Evolutionary conservation across 2,329 filamentous ascomycete genomes (phyloP).

Genomic region (Colletotrichum lini): DNA sequence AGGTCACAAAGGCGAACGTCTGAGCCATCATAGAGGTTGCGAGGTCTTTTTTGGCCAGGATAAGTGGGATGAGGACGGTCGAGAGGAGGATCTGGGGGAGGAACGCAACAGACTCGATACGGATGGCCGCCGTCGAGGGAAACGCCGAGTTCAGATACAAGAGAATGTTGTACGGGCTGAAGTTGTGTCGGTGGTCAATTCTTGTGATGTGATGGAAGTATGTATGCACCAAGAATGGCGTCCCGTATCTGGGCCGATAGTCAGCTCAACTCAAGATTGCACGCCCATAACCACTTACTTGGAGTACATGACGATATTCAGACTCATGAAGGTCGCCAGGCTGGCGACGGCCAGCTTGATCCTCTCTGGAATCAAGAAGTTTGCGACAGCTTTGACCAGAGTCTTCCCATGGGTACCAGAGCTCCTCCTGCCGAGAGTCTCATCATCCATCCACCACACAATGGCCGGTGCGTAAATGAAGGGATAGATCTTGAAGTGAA

Average conservation of each 20-base stretch:
- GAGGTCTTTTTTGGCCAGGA: conserved; percentile 85
- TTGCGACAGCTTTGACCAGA: conserved; percentile 45
- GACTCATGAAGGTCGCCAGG: conserved; percentile 77
- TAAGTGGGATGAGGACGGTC: conserved; percentile 80
- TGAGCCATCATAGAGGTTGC: conserved; percentile 91
- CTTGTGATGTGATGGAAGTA: conserved; percentile 94
- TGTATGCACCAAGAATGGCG: conserved; percentile 88
- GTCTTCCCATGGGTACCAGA: conserved; percentile 37
- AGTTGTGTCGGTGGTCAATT: conserved; percentile 98
- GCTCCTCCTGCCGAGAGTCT: conserved; percentile 53
- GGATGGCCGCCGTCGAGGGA: conserved; percentile 56
- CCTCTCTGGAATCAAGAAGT: conserved; percentile 69
- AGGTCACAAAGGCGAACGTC: conserved; percentile 96
- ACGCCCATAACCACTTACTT: conserved; percentile 64
- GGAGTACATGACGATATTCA: conserved; percentile 86
- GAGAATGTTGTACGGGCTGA: conserved; percentile 94
- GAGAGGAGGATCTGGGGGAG: conserved; percentile 88
- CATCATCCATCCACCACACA: conserved; percentile 82
- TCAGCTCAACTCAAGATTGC: neutral
- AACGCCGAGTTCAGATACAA: conserved; percentile 87
- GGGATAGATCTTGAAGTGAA: conserved; percentile 99
- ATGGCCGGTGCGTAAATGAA: conserved; percentile 93
- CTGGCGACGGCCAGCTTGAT: conserved; percentile 74
- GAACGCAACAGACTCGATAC: conserved; percentile 87
- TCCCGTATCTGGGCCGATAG: conserved; percentile 74